phyloP scores from a whole-genome alignment of 768 basidiomycete genomes.

The Pleurotus tuoliensis region DNA sequence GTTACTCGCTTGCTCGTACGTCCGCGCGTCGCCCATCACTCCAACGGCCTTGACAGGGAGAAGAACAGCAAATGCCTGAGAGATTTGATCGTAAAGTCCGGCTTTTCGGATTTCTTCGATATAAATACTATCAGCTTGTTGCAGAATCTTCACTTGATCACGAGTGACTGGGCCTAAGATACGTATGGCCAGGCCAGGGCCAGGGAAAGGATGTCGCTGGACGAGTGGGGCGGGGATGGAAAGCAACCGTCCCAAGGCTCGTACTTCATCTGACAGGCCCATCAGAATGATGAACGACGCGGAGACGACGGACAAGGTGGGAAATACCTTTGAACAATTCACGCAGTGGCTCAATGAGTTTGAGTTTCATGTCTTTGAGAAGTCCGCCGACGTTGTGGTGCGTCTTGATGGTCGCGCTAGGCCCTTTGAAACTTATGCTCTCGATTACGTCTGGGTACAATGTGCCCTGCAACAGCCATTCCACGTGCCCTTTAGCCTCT shows the following conservation, averaged over 20 bases:
- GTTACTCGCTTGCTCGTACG: constrained; percentile 80
- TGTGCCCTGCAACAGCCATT: constrained; percentile 97
- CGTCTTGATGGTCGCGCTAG: constrained; percentile 98
- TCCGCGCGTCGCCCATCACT: constrained; percentile 95
- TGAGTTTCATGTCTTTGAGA: constrained; percentile 96
- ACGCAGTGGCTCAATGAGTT: constrained; percentile 94
- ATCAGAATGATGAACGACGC: background rate
- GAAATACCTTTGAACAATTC: constrained; percentile 94
- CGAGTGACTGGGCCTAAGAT: constrained; percentile 95
- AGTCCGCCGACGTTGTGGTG: constrained; percentile 99
- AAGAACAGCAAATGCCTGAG: constrained; percentile 95
- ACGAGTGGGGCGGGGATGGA: constrained; percentile 91
- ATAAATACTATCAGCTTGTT: constrained; percentile 92
- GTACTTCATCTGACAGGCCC: constrained; percentile 77
- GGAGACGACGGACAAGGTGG: background rate
- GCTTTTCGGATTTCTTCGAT: constrained; percentile 97
- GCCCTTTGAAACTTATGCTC: constrained; percentile 98
- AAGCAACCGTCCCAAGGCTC: constrained; percentile 86
- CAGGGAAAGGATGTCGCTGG: constrained; percentile 97
- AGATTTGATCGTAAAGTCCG: constrained; percentile 87
- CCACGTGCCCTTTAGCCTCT: constrained; percentile 83
- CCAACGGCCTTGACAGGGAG: constrained; percentile 96
- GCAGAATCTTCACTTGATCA: constrained; percentile 86
- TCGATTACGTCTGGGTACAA: constrained; percentile 99
- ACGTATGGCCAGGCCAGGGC: constrained; percentile 95